Base-by-base conservation (phyloP, 306 rosid genomes). In the Cucurbita pepo region DNA sequence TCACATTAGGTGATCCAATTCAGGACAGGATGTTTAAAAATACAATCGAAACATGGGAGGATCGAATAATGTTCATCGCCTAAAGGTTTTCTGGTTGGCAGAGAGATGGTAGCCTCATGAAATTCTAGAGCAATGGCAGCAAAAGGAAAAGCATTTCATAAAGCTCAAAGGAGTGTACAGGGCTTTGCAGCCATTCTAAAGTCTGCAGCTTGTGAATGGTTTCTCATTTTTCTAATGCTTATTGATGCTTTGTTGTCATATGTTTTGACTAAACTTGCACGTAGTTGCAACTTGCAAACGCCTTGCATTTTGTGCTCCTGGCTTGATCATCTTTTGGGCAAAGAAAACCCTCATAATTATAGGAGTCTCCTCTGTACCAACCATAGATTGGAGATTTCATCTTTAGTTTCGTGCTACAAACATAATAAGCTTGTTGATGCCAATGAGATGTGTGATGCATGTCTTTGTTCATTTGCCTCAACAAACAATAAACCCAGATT, bases 221-320 rank as follows among this genome's bases (percentile, higher is more conserved):
- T 88, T 72, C 84, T 92, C 86, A 84, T 90, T 59, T 87, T 90
- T 81, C 86, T 90, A 66, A 81, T 92, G 83, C 81, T 90, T 63
- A 19, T 87, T 18, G 77, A 90, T 79, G 88, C 86, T 74, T 72
- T 77, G 51, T 58, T 92, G 53, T 90, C 91, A 30, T 88, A 85
- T 77, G 56, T 86, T 60, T 80, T 90, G 54, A 84, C 84, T 48
- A 90, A 74, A 59, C 87, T 90, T 81, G 96, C 96, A 34, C 70
- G 77, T 40, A 84, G 83, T 78, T 92, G 96, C 83, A 74, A 87
- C 13, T 75, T 90, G 87, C 87, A 83, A 79, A 79, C 76, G 63
- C 96, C 96, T 63, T 92, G 98, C 74, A 81, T 87, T 56, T 79
- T 92, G 75, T 92, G 98, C 86, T 88, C 93, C 47, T 84, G 98